Conservation (phyloP, 768 basidiomycete species). For the Russula earlei region DNA sequence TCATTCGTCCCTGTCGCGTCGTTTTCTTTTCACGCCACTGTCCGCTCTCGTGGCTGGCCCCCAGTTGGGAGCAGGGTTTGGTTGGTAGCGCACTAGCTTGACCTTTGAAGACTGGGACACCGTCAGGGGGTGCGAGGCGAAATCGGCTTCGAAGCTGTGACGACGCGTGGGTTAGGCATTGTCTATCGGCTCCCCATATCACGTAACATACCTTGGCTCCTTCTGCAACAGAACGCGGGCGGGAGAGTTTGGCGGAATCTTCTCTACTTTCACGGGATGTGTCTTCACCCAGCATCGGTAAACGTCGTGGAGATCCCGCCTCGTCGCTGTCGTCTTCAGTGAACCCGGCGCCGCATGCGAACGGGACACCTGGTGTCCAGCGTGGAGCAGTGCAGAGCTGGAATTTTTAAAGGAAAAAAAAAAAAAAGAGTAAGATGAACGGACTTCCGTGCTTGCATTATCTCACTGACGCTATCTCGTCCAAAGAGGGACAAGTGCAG, state of each 20-base stretch:
- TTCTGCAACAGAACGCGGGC: constrained; percentile 58
- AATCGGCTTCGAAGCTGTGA: constrained; percentile 55
- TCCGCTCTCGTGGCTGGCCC: constrained; percentile 70
- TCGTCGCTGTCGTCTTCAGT: constrained; percentile 78
- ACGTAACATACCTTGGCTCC: constrained; percentile 43
- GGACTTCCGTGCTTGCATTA: background rate
- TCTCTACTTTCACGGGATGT: constrained; percentile 78
- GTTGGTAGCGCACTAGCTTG: constrained; percentile 82
- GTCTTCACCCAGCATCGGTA: constrained; percentile 77
- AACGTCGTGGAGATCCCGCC: constrained; percentile 66
- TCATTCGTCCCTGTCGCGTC: constrained; percentile 25
- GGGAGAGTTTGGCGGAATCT: constrained; percentile 67
- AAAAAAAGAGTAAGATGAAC: background rate
- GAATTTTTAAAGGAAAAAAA: no score
- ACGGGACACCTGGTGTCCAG: constrained; percentile 74
- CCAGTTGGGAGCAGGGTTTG: constrained; percentile 89
- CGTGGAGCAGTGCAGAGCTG: constrained; percentile 85
- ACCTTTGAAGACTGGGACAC: constrained; percentile 51
- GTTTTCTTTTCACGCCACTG: constrained; percentile 36
- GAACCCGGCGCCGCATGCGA: constrained; percentile 88
- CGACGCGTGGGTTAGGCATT: background rate
- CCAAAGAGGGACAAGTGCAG: constrained; percentile 64
- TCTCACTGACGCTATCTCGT: constrained; percentile 61
- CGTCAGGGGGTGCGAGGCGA: constrained; percentile 61
- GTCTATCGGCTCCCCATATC: background rate